phyloP scores from a whole-genome alignment of 73 alveolate species.

The Paramecium pentaurelia region DNA sequence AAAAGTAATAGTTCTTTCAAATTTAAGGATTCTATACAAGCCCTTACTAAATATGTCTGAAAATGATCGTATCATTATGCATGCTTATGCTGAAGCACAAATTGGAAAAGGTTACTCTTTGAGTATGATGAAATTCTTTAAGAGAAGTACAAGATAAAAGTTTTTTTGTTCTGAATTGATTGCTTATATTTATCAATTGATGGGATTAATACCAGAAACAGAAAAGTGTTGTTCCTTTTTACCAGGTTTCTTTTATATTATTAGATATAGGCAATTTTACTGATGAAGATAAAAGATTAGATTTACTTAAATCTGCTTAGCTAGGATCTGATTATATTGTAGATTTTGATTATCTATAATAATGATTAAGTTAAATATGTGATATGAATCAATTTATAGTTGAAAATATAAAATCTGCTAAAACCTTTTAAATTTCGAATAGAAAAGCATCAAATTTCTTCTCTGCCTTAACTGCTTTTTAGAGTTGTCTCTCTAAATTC shows the following conservation, averaged over 20 bases:
- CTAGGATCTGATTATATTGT: conserved; percentile 22
- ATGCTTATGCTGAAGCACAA: neutral
- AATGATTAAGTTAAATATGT: neutral
- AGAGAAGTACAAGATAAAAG: neutral
- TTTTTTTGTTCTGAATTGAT: conserved; percentile 46
- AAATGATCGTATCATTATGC: neutral
- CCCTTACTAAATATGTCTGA: neutral
- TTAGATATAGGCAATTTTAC: neutral
- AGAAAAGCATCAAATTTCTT: neutral
- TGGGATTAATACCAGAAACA: neutral
- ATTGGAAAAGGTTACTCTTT: conserved; percentile 28
- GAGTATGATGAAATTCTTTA: conserved; percentile 33
- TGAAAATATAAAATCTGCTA: conserved; percentile 12
- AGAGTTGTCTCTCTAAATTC: conserved; percentile 10
- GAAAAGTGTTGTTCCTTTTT: conserved; percentile 20
- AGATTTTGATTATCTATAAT: conserved; percentile 8
- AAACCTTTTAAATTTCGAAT: neutral
- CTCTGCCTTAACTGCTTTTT: neutral
- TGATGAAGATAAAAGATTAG: neutral
- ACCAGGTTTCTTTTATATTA: neutral
- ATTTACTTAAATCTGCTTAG: neutral
- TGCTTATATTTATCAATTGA: neutral
- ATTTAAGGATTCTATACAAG: neutral
- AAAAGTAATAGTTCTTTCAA: neutral
- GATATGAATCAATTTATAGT: neutral